Conservation (phyloP, 192 early-diverging fungal genomes). For the Phycomyces nitens region DNA sequence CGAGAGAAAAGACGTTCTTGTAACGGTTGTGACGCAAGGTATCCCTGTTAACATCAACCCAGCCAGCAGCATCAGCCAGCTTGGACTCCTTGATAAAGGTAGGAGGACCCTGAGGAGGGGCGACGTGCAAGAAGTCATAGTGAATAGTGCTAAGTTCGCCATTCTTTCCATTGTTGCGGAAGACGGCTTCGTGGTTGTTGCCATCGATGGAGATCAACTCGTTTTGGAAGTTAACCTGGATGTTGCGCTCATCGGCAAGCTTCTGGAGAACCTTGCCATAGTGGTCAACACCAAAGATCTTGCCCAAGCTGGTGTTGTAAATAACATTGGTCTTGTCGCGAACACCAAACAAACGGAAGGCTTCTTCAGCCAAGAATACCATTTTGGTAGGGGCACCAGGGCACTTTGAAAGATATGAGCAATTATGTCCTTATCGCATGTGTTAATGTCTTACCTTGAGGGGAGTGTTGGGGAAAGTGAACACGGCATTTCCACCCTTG, state of each 20-base stretch:
- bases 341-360: conserved; percentile 65
- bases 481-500: conserved; percentile 75
- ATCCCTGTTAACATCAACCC: conserved; percentile 76
- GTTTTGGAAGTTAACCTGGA: conserved; percentile 67
- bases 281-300: conserved; percentile 86
- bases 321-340: conserved; percentile 64
- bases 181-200: conserved; percentile 66
- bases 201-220: conserved; percentile 68
- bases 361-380: conserved; percentile 81
- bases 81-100: conserved; percentile 69
- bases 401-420: no score
- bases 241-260: conserved; percentile 62
- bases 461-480: conserved; percentile 84
- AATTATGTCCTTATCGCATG: background rate
- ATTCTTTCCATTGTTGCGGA: conserved; percentile 59
- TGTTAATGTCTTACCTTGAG: conserved; percentile 51
- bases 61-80: conserved; percentile 75
- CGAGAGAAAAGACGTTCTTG: conserved; percentile 74
- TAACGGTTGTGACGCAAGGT: conserved; percentile 79
- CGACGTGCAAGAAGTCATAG: conserved; percentile 85
- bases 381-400: conserved; percentile 89
- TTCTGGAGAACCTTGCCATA: conserved; percentile 69
- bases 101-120: conserved; percentile 79
- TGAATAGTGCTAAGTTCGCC: conserved; percentile 53
- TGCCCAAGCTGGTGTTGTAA: conserved; percentile 79